Evolutionary conservation across 169 alveolate genomes (phyloP).

Genomic region (Besnoitia besnoiti): DNA sequence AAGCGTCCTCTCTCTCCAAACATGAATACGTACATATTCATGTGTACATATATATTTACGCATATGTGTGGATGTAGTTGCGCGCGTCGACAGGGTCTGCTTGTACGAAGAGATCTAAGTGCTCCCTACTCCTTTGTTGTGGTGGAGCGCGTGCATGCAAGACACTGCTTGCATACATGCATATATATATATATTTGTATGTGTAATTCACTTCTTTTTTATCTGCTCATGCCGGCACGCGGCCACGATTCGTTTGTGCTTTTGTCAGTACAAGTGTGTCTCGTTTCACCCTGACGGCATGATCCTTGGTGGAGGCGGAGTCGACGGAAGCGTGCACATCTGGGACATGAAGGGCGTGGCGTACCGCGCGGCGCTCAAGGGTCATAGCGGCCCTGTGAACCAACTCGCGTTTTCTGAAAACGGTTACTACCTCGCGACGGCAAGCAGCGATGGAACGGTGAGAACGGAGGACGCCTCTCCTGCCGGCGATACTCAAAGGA

Average conservation of each 20-base stretch:
- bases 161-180: too few species aligned
- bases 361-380: constrained; percentile 72
- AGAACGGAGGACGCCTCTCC: too few species aligned
- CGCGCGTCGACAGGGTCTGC: too few species aligned
- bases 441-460: constrained; percentile 78
- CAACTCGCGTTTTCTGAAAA: constrained; percentile 83
- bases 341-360: constrained; percentile 84
- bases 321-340: constrained; percentile 80
- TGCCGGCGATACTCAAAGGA: too few species aligned
- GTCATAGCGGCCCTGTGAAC: constrained; percentile 65
- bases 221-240: too few species aligned
- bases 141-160: too few species aligned
- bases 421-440: constrained; percentile 86
- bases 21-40: not conserved
- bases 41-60: not conserved
- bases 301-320: constrained; percentile 81
- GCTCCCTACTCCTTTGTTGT: too few species aligned
- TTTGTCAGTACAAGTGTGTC: constrained; percentile 31
- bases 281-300: constrained; percentile 89
- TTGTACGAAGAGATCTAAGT: too few species aligned
- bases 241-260: not conserved
- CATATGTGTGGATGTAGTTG: not conserved
- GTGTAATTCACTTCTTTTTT: not conserved
- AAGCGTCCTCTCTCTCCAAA: too few species aligned
- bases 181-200: not conserved